Evolutionary conservation across 2,329 filamentous ascomycete genomes (phyloP), one percentile per base, ranked within the genome.

Genomic region (Fusarium sp.): DNA sequence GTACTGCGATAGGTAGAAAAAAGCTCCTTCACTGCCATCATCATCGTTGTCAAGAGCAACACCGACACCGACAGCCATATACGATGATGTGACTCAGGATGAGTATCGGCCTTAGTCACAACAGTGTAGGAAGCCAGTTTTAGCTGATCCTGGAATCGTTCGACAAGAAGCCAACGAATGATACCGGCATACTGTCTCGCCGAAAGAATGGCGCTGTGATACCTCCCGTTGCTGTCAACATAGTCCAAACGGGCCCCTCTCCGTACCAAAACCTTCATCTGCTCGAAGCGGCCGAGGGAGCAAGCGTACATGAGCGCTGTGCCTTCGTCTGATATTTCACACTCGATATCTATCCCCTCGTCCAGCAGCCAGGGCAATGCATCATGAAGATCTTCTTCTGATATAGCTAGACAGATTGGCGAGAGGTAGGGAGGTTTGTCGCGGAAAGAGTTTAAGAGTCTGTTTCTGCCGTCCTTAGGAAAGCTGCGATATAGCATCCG

Each of bases 71-170:
- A 37, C 9, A 37, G 9, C 16, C 16, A 37, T 5, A 11, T 3
- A 37, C 32, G 32, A 37, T 6, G 32, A 18, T 37, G 16, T 37
- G 32, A 37, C 32, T 37, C 32, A 37, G 32, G 6, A 18, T 2
- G 16, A 37, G 0, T 5, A 11, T 18, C 5, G 2, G 8, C 8
- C 16, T 18, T 18, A 2, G 9, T 11, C 5, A 37, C 32, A 1
- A 37, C 5, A 18, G 32, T 4, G 9, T 4, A 18, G 16, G 16
- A 11, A n/a, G 40, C 23, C 5, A 46, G 18, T 18, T 18, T 46
- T n/a, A 16, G 23, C 43, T 46, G 43, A 13, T 46, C 43, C 25
- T n/a, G 43, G 18, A 20, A 46, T 27, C 23, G 28, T 23, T 9
- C 43, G 3, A 46, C 23, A 13, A 46, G 43, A 3, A 46, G 25